phyloP scores from a whole-genome alignment of 805 yeast species.

The Priceomyces fermenticarens region DNA sequence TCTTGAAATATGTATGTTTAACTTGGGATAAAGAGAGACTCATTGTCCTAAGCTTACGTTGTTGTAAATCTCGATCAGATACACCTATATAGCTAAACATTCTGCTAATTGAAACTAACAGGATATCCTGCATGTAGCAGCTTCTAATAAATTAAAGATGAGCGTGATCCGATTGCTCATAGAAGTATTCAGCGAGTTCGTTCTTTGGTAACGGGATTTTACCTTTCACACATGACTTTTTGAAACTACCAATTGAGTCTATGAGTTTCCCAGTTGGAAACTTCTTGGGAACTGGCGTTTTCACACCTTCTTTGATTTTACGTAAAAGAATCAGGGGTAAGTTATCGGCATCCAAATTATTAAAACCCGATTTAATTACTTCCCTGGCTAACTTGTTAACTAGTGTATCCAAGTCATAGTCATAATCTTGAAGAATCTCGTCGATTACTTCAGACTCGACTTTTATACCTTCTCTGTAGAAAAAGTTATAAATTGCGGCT shows the following conservation, averaged over 20 bases:
- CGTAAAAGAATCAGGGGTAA: constrained; percentile 4
- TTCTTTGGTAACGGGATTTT: constrained; percentile 57
- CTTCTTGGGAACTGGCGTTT: constrained; percentile 29
- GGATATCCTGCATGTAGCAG: neutral
- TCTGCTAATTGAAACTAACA: no score
- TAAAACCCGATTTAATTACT: neutral
- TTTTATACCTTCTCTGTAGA: constrained; percentile 18
- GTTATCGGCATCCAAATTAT: neutral
- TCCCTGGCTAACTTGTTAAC: constrained; percentile 2
- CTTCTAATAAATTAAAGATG: constrained; percentile 12
- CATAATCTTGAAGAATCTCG: constrained; percentile 10
- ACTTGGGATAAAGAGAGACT: constrained; percentile 26
- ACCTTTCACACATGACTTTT: constrained; percentile 50
- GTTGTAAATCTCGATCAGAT: no score
- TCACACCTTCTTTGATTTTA: constrained; percentile 13
- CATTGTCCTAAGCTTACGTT: constrained; percentile 10
- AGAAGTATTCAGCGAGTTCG: constrained; percentile 23
- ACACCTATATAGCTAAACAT: no score
- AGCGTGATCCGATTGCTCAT: constrained; percentile 17
- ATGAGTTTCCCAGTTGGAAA: constrained; percentile 52
- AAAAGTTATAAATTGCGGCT: constrained; percentile 24
- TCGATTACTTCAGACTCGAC: constrained; percentile 25
- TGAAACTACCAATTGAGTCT: constrained; percentile 51
- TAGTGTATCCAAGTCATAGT: constrained; percentile 7
- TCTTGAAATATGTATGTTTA: constrained; percentile 28